Percentiles rank a stretch among this genome's conserved stretches.
Conservation (phyloP, 495 filamentous ascomycete genomes). For the Sporormia fimetaria region DNA sequence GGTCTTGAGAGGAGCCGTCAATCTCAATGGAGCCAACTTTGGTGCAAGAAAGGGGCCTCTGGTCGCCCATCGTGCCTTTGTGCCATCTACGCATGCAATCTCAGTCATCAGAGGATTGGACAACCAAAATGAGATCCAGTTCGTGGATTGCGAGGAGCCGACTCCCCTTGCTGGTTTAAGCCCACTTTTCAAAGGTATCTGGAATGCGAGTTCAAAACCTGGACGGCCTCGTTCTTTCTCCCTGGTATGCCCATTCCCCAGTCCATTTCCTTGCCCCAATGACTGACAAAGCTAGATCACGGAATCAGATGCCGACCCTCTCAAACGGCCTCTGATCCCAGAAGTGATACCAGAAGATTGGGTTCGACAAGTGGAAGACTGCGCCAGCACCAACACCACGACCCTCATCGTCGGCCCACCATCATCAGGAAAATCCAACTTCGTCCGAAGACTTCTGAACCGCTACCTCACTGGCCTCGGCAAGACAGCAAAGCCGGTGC, state of each 20-base stretch:
- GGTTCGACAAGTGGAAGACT: slow-evolving; percentile 26
- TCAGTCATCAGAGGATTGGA: slow-evolving; percentile 5
- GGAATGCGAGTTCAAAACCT: neutral
- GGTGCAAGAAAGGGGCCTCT: neutral
- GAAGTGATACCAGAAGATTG: slow-evolving; percentile 12
- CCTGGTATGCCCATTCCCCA: slow-evolving; percentile 2
- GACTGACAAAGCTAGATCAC: neutral
- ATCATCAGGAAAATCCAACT: slow-evolving; percentile 77
- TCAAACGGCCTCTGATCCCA: slow-evolving; percentile 28
- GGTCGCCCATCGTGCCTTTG: slow-evolving; percentile 1
- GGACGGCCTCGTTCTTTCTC: slow-evolving; percentile 1
- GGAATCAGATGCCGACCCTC: slow-evolving; percentile 6
- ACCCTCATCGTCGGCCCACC: slow-evolving; percentile 68
- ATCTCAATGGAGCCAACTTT: slow-evolving; percentile 15
- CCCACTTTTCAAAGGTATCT: slow-evolving; percentile 10
- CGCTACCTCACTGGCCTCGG: slow-evolving; percentile 46
- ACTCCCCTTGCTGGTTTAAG: slow-evolving; percentile 2
- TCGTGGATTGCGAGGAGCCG: slow-evolving; percentile 3
- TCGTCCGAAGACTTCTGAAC: slow-evolving; percentile 65
- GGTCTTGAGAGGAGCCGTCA: slow-evolving; percentile 16
- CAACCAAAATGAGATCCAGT: slow-evolving; percentile 3
- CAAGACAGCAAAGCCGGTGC: neutral
- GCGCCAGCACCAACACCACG: slow-evolving; percentile 35
- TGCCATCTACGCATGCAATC: slow-evolving; percentile 13
- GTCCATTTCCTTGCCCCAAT: neutral